These are phyloP conservation scores for Nigrograna mackinnonii DNA, from an alignment of 2,329 filamentous ascomycete species.

Conservation along the genomic window DNA sequence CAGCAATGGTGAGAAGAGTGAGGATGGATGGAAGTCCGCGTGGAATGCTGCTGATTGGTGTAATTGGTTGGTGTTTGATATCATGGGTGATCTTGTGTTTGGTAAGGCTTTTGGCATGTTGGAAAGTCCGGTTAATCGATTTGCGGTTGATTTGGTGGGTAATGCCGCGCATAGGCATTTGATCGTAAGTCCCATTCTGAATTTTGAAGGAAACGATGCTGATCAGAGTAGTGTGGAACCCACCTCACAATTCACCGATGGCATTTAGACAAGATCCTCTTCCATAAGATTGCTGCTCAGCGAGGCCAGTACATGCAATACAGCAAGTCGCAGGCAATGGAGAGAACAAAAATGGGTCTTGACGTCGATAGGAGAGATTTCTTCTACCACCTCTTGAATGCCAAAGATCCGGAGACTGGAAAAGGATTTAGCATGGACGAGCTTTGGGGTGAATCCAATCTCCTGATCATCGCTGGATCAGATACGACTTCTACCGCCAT, in stretches of 20 bases:
- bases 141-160: constrained; percentile 46
- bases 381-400: constrained; percentile 52
- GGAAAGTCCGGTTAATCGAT: constrained; percentile 43
- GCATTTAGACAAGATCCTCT: constrained; percentile 48
- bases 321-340: constrained; percentile 46
- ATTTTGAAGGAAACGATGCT: neutral
- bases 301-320: constrained; percentile 48
- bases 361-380: constrained; percentile 50
- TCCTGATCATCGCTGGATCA: constrained; percentile 53
- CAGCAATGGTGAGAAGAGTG: constrained; percentile 9
- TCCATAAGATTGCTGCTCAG: constrained; percentile 47
- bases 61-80: constrained; percentile 53
- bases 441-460: constrained; percentile 53
- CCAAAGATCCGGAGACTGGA: constrained; percentile 51
- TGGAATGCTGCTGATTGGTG: constrained; percentile 51
- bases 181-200: constrained; percentile 35
- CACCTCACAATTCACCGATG: constrained; percentile 48
- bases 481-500: constrained; percentile 50
- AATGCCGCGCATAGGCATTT: constrained; percentile 50
- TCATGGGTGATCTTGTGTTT: constrained; percentile 55
- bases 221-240: constrained; percentile 40
- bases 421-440: constrained; percentile 49
- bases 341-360: constrained; percentile 45
- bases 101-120: constrained; percentile 51
- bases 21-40: constrained; percentile 44